Evolutionary conservation across 805 yeast species (phyloP).

Genomic region (Candida oleophila): DNA sequence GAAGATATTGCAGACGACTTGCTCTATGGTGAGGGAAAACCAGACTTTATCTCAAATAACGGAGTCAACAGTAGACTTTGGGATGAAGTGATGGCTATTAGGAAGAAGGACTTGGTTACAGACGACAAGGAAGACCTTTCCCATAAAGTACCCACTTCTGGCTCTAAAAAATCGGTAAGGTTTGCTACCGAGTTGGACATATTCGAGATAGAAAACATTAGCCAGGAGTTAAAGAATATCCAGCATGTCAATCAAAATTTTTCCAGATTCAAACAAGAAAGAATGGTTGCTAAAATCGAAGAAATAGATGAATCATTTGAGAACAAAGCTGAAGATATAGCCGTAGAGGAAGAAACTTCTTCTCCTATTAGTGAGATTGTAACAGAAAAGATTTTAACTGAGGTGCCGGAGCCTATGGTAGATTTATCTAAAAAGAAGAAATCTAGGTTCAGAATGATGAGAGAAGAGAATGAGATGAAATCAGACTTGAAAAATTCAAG

Average conservation of each 20-base stretch:
- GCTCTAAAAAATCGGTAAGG: conserved; percentile 46
- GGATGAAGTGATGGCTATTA: conserved; percentile 35
- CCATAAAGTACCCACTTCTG: background rate
- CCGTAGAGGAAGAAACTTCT: background rate
- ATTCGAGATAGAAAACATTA: conserved; percentile 59
- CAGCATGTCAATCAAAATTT: conserved; percentile 18
- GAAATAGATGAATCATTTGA: background rate
- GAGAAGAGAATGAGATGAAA: conserved; percentile 6
- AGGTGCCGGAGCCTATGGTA: conserved; percentile 3
- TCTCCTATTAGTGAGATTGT: conserved; percentile 11
- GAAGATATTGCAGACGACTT: conserved; percentile 33
- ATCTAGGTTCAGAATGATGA: conserved; percentile 14
- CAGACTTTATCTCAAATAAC: conserved; percentile 12
- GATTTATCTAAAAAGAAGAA: conserved; percentile 3
- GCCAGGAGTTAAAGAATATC: conserved; percentile 41
- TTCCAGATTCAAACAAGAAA: conserved; percentile 17
- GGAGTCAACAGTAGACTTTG: conserved; percentile 30
- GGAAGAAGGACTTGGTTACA: conserved; percentile 14
- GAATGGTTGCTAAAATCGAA: conserved; percentile 6
- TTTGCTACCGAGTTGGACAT: conserved; percentile 55
- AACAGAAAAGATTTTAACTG: conserved; percentile 9
- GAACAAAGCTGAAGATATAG: background rate
- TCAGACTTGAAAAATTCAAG: background rate
- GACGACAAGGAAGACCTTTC: background rate
- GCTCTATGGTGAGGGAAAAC: conserved; percentile 18